Conservation (phyloP, 1,284 basidiomycete species). For the Ceratobasidium sp. region DNA sequence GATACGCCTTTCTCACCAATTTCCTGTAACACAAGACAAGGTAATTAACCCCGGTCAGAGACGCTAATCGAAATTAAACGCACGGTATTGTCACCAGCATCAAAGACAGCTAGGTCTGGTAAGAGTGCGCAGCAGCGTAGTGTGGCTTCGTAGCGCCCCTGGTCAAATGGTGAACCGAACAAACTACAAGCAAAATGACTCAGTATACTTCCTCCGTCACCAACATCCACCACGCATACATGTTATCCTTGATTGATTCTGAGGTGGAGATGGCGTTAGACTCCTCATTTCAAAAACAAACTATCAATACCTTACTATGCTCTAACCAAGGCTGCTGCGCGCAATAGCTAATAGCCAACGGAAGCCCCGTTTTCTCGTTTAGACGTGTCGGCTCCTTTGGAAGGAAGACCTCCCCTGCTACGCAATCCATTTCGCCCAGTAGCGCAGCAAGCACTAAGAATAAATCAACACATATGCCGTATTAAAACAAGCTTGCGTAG, state of each 20-base stretch:
- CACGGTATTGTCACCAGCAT: constrained; percentile 51
- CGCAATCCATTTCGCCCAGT: constrained; percentile 46
- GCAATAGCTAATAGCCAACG: constrained; percentile 37
- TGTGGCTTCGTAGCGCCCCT: constrained; percentile 54
- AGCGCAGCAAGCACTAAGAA: constrained; percentile 42
- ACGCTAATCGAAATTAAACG: constrained; percentile 16
- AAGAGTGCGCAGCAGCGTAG: constrained; percentile 51
- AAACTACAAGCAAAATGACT: constrained; percentile 53
- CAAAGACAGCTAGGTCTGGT: constrained; percentile 50
- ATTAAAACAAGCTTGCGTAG: background rate
- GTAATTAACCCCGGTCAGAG: too few species aligned
- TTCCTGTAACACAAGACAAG: too few species aligned
- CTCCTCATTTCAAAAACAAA: background rate
- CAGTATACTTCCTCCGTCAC: too few species aligned
- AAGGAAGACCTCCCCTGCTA: constrained; percentile 37
- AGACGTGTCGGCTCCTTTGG: constrained; percentile 35
- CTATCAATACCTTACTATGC: constrained; percentile 42
- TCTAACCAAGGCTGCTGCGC: constrained; percentile 48
- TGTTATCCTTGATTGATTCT: constrained; percentile 37
- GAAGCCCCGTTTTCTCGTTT: constrained; percentile 32
- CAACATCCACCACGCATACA: background rate
- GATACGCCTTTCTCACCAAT: constrained; percentile 44
- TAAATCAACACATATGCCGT: background rate
- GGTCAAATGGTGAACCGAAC: constrained; percentile 56
- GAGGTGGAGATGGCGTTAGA: background rate